Evolutionary conservation across 768 basidiomycete species (phyloP).

Genomic region (Tylopilus sp.): DNA sequence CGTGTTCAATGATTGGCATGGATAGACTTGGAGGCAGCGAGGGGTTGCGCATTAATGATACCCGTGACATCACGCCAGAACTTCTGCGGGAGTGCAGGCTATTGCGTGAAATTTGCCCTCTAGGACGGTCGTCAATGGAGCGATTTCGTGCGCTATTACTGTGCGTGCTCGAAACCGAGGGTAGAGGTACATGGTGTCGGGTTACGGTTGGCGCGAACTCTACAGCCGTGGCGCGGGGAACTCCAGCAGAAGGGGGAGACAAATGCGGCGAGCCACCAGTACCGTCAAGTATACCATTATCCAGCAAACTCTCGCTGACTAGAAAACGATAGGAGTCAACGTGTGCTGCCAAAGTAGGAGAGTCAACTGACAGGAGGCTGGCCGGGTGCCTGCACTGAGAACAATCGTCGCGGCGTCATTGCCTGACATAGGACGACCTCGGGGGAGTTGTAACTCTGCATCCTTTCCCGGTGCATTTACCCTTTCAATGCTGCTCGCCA

Average conservation of each 20-base stretch:
- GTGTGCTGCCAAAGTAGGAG: background rate
- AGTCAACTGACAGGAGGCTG: slow-evolving; percentile 11
- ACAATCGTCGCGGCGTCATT: slow-evolving; percentile 15
- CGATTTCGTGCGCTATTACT: slow-evolving; percentile 10
- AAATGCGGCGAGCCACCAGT: slow-evolving; percentile 4
- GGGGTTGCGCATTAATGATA: slow-evolving; percentile 15
- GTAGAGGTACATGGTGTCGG: slow-evolving; percentile 23
- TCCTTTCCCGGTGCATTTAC: background rate
- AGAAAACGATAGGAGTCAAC: slow-evolving; percentile 2
- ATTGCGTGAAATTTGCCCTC: slow-evolving; percentile 7
- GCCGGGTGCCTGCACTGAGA: slow-evolving; percentile 33
- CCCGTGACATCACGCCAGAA: slow-evolving; percentile 6
- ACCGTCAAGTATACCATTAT: background rate
- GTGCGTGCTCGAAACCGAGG: slow-evolving; percentile 27
- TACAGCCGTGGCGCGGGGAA: slow-evolving; percentile 44
- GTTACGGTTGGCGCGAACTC: slow-evolving; percentile 47
- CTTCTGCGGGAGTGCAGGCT: slow-evolving; percentile 14
- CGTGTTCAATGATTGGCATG: slow-evolving; percentile 10
- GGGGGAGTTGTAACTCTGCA: background rate
- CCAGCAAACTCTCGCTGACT: slow-evolving; percentile 11
- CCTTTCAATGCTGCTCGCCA: background rate
- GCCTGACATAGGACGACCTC: background rate
- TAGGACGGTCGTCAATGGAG: slow-evolving; percentile 4
- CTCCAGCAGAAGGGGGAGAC: slow-evolving; percentile 12
- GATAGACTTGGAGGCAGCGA: slow-evolving; percentile 16